Base-by-base conservation (phyloP, 768 basidiomycete species). In the Suillus luteus region DNA sequence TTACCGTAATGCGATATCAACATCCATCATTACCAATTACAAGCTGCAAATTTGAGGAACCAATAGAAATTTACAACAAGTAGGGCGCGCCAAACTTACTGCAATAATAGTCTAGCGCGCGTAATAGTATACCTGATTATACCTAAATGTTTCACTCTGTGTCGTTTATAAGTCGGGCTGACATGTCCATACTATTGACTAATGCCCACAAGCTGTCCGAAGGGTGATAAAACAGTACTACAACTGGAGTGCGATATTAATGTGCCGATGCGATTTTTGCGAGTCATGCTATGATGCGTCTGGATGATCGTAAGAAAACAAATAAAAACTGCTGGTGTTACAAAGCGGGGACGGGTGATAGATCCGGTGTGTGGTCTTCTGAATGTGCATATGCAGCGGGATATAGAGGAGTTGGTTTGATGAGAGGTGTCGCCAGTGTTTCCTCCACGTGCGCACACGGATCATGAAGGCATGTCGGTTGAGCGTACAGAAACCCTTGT, bases 351-450 rank as follows among this genome's bases (percentile, higher is more conserved):
- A 37, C 49, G 52, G 58, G 59, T 41, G 57, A 49, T 11, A 59
- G 10, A 61, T 63, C 49, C 1, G 51, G 55, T 22, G 48, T 59
- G 51, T 41, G 44, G 44, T 24, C 19, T 38, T 70, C 65, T 41
- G 66, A 43, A n/a, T 73, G 68, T 52, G 62, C 15, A 55, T 72
- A 75, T 24, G 74, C 67, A 31, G 60, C 48, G 0, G 74, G 75
- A 57, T 75, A 77, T 46, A 70, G 24, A 8, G 74, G 71, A 24
- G 64, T 76, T 10, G 74, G 75, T 61, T 62, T 73, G 63, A 76
- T 61, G 31, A 77, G 55, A 41, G 73, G 71, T 27, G 68, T 61
- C 49, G 64, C 59, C 43, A 62, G 52, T 37, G 62, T 24, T 31
- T 65, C 37, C 43, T 67, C 65, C 19, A 60, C 55, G n/a, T 67